A percentile compares a stretch with the other conserved stretches of the same genome.
Conservation (phyloP, 2,329 filamentous ascomycete genomes). For the Pseudocercospora pini-densiflorae region DNA sequence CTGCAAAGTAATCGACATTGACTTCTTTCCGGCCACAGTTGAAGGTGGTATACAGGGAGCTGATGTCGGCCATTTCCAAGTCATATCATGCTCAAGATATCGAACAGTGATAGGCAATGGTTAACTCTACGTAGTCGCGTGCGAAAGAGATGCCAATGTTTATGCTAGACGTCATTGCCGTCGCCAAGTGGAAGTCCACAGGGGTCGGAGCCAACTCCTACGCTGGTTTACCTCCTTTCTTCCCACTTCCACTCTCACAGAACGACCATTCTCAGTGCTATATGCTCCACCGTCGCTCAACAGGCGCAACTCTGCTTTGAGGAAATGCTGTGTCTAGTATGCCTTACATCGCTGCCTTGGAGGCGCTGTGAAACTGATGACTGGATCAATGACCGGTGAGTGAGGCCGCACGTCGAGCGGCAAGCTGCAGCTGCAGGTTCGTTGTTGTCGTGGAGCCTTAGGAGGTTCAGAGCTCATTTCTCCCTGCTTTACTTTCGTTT, state of each 20-base stretch:
- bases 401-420: background rate
- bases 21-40: conserved; percentile 80
- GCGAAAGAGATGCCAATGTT: background rate
- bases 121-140: background rate
- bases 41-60: conserved; percentile 82
- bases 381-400: background rate
- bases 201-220: background rate
- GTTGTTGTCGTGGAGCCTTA: background rate
- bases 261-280: background rate
- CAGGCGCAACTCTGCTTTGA: background rate
- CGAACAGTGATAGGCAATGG: background rate
- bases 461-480: background rate
- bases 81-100: background rate
- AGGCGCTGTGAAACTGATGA: background rate
- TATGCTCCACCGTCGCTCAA: background rate
- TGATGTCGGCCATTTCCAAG: conserved; percentile 52
- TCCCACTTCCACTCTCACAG: background rate
- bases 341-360: background rate
- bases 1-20: conserved; percentile 70
- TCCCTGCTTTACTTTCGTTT: background rate
- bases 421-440: background rate
- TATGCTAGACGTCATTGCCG: conserved; percentile 4
- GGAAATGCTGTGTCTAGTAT: background rate
- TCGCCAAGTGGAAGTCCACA: background rate
- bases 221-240: background rate